Percentiles rank a stretch among this genome's conserved stretches.
These are phyloP conservation scores for Exserohilum turcica DNA, from an alignment of 2,329 filamentous ascomycete genomes.

Conservation along the genomic window DNA sequence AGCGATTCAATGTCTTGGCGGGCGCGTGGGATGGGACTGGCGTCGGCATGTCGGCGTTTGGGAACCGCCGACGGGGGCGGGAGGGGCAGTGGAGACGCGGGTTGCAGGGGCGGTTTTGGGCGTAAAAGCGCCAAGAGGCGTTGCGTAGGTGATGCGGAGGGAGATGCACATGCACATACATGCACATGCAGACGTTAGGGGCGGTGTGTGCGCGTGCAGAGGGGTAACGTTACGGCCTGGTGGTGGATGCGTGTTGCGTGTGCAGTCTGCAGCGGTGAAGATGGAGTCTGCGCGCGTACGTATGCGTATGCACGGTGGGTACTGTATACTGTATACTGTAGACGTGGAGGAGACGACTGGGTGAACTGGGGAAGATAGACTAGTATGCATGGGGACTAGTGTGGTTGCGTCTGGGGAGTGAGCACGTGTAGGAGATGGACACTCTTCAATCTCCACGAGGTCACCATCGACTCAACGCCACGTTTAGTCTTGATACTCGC, in stretches of 20 bases:
- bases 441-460: neutral
- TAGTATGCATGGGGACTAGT: neutral
- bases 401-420: neutral
- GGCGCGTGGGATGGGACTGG: neutral
- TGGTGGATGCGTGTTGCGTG: no score
- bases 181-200: neutral
- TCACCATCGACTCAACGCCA: neutral
- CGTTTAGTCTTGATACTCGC: no score
- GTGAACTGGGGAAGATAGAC: neutral
- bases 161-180: neutral
- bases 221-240: neutral
- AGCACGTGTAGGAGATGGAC: neutral
- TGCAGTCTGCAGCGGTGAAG: constrained; percentile 1
- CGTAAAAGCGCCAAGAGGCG: neutral
- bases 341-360: neutral
- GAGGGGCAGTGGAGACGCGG: neutral
- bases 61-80: constrained; percentile 7
- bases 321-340: no score
- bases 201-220: neutral
- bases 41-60: constrained; percentile 18
- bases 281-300: neutral
- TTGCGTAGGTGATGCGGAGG: neutral
- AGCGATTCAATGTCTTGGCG: neutral
- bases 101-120: neutral
- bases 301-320: no score